A percentile compares a stretch with the other conserved stretches of the same genome.
These are phyloP conservation scores for Lagenaria siceraria DNA, from an alignment of 306 rosid genomes.

Conservation along the genomic window DNA sequence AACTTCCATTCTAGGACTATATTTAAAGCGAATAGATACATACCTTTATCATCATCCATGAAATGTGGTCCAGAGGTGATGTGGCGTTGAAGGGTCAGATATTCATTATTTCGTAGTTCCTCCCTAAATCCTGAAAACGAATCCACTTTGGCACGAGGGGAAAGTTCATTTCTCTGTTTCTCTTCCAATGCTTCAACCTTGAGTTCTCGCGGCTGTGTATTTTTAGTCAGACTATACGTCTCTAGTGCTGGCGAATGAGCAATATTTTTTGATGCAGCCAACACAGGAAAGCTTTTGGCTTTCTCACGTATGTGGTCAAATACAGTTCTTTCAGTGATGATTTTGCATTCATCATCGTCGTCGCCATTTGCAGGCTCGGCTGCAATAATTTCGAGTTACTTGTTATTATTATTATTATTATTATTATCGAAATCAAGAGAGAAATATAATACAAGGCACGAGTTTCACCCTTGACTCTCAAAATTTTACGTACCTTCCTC, in stretches of 20 bases:
- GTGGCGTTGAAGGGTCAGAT: constrained; percentile 14
- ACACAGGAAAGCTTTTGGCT: constrained; percentile 50
- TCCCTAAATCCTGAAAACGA: constrained; percentile 22
- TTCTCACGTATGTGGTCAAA: constrained; percentile 90
- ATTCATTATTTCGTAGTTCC: constrained; percentile 19
- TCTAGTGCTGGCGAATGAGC: constrained; percentile 34
- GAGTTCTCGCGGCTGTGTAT: constrained; percentile 29
- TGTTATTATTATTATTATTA: too few relatives aligned
- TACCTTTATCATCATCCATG: constrained; percentile 35
- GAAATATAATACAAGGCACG: background rate
- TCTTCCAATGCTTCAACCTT: constrained; percentile 44
- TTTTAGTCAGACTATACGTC: constrained; percentile 32
- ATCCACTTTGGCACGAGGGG: constrained; percentile 19
- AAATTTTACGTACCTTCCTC: constrained; percentile 39
- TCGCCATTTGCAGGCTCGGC: constrained; percentile 28
- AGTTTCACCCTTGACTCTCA: background rate
- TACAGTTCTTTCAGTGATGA: constrained; percentile 54
- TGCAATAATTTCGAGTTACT: constrained; percentile 14
- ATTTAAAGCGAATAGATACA: background rate
- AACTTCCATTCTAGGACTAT: too few relatives aligned
- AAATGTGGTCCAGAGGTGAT: constrained; percentile 19
- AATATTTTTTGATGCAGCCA: constrained; percentile 28
- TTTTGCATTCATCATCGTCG: constrained; percentile 42
- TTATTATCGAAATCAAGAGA: constrained; percentile 13
- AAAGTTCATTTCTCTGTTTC: constrained; percentile 16